A percentile compares a stretch with the other conserved stretches of the same genome.
Evolutionary conservation across 495 filamentous ascomycete species (phyloP).

Genomic region (Penicillium coffeae): DNA sequence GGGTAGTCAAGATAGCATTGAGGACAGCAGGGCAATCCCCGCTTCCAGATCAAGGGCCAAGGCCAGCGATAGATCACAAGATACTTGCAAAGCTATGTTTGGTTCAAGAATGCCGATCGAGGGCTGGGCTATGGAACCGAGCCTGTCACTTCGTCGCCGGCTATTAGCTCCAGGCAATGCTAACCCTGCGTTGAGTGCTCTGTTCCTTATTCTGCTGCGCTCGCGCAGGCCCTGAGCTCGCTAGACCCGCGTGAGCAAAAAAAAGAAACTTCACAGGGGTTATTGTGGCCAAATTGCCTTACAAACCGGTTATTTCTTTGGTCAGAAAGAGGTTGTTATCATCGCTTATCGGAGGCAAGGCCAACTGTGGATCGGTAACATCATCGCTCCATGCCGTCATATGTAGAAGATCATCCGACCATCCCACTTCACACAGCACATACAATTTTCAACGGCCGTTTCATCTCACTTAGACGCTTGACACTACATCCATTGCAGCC

Average conservation of each 20-base stretch:
- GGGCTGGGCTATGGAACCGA: no score
- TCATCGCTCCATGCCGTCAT: constrained; percentile 26
- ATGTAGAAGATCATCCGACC: constrained; percentile 16
- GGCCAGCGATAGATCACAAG: no score
- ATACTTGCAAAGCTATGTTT: no score
- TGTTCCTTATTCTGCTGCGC: neutral
- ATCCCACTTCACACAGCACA: constrained; percentile 6
- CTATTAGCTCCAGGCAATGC: neutral
- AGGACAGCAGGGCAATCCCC: no score
- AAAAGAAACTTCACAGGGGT: neutral
- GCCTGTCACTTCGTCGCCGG: no score
- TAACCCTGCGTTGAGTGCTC: neutral
- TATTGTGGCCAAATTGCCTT: neutral
- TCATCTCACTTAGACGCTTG: neutral
- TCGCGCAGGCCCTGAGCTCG: neutral
- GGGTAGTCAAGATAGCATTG: no score
- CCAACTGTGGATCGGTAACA: constrained; percentile 31
- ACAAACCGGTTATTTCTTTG: neutral
- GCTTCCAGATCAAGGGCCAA: no score
- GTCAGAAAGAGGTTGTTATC: neutral
- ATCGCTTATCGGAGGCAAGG: constrained; percentile 24
- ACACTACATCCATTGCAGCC: neutral
- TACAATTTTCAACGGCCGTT: constrained; percentile 4
- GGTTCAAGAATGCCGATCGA: no score
- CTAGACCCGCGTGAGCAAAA: neutral